phyloP scores from a whole-genome alignment of 2,329 filamentous ascomycete genomes.

The Nemania serpens region DNA sequence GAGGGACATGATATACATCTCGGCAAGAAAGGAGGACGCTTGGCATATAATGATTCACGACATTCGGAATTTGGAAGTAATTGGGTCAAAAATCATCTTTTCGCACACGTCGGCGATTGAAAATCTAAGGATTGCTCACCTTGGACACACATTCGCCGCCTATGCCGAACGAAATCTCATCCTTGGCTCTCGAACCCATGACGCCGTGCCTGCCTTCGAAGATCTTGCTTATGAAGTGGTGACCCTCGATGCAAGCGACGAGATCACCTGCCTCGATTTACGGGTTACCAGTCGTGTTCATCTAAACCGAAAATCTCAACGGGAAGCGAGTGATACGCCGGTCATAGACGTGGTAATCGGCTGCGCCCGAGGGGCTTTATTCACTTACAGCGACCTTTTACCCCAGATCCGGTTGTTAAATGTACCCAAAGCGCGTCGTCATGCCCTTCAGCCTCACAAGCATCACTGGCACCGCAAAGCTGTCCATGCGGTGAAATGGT shows the following conservation, averaged over 20 bases:
- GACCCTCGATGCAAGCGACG: slow-evolving; percentile 63
- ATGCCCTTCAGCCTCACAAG: slow-evolving; percentile 64
- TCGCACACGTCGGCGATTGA: slow-evolving; percentile 46
- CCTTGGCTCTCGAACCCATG: slow-evolving; percentile 56
- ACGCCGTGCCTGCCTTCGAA: slow-evolving; percentile 41
- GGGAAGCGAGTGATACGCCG: slow-evolving; percentile 35
- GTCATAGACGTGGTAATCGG: slow-evolving; percentile 79
- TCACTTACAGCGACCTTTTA: slow-evolving; percentile 79
- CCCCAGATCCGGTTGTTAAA: slow-evolving; percentile 56
- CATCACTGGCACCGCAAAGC: slow-evolving; percentile 90
- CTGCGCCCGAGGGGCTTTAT: slow-evolving; percentile 74
- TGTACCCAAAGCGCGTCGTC: slow-evolving; percentile 46
- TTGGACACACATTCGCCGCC: slow-evolving; percentile 64
- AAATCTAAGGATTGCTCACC: slow-evolving; percentile 55
- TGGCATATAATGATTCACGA: slow-evolving; percentile 55
- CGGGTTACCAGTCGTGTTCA: slow-evolving; percentile 47
- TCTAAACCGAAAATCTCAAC: slow-evolving; percentile 41
- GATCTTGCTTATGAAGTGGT: slow-evolving; percentile 60
- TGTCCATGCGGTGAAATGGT: slow-evolving; percentile 88
- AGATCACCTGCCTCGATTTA: slow-evolving; percentile 70
- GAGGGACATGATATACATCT: slow-evolving; percentile 54
- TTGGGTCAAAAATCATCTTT: slow-evolving; percentile 45
- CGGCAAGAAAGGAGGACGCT: slow-evolving; percentile 48
- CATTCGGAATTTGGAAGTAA: slow-evolving; percentile 37
- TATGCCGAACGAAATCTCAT: slow-evolving; percentile 60